Percentiles rank a stretch among this genome's conserved stretches.
Conservation (phyloP, 805 yeast species). For the Cyberlindnera euphorbiiphila region DNA sequence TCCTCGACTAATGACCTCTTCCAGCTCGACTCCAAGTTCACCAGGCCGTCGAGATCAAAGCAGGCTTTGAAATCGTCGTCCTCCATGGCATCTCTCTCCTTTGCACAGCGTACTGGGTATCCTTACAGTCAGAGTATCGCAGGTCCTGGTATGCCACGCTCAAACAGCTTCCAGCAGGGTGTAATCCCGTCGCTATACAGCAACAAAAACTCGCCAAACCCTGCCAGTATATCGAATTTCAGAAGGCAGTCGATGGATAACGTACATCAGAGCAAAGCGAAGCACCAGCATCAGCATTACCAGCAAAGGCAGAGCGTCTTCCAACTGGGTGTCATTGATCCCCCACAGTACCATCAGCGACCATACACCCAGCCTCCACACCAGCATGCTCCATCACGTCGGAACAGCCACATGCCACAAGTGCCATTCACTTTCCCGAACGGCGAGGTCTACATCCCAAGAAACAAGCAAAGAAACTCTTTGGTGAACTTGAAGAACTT, state of each 20-base stretch:
- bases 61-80: constrained; percentile 3
- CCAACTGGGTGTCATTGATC: background rate
- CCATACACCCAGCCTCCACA: constrained; percentile 9
- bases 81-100: constrained; percentile 4
- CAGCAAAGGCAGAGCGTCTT: constrained; percentile 4
- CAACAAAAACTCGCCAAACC: constrained; percentile 8
- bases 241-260: constrained; percentile 13
- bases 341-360: constrained; percentile 8
- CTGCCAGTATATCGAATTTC: constrained; percentile 5
- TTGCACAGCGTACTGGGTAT: background rate
- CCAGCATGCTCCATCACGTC: constrained; percentile 10
- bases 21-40: constrained; percentile 18
- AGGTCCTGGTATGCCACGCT: constrained; percentile 6
- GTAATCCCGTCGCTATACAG: constrained; percentile 2
- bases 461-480: constrained; percentile 25
- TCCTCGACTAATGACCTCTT: constrained; percentile 25
- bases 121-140: background rate
- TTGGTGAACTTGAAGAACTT: constrained; percentile 13
- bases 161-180: constrained; percentile 13
- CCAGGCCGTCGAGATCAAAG: constrained; percentile 15
- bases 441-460: constrained; percentile 29
- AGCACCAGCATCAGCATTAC: constrained; percentile 13
- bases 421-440: constrained; percentile 29
- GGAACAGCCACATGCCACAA: constrained; percentile 16
- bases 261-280: constrained; percentile 11